Evolutionary conservation across 1,139 yeast genomes (phyloP), one percentile per base, ranked within the genome.

Genomic region (Taphrina betulina): DNA sequence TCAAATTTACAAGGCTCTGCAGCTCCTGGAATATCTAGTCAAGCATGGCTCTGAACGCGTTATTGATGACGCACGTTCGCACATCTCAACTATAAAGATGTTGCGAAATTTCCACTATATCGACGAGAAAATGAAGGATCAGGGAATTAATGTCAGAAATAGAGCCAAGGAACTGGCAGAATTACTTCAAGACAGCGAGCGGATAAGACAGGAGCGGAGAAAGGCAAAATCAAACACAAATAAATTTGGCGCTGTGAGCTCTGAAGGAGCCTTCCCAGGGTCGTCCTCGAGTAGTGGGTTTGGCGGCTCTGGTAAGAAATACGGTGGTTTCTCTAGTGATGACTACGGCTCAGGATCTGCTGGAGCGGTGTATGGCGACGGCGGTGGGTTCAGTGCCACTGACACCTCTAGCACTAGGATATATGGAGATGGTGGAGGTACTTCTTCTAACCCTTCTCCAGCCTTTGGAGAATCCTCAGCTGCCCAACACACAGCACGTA

Each of bases 21-120:
- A 90, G 69, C 76, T 92, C 67, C 78, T 92, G 68, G 99, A 92
- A 66, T 92, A 87, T 68, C 77, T 92, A 65, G 78, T 94, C 62
- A 88, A 88, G 68, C 86, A 92, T 67, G 99, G 98, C 0, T 81
- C 92, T 33, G 98, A 94, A 70, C 76, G 96, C 61, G 88, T 94
- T 61, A 94, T 94, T 59, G 98, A 92, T 71, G 96, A 92, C 63
- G 90, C 95, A 3, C 78, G 97, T 58, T 80, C 94, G 28, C 94
- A 89, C 69, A 69, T 87, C 59, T 81, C 87, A 17, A 77, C 90
- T 59, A 82, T 92, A 61, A 86, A 85, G 60, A 85, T 92, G 95
- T 78, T 94, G 65, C 87, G 88, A 67, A 82, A 89, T 23, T 94
- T 92, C 79, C 97, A 90, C 69, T 94, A 88, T 72, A 85, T 87